Base-by-base conservation (phyloP, 2,329 filamentous ascomycete genomes). In the Sarocladiaceae sp. region DNA sequence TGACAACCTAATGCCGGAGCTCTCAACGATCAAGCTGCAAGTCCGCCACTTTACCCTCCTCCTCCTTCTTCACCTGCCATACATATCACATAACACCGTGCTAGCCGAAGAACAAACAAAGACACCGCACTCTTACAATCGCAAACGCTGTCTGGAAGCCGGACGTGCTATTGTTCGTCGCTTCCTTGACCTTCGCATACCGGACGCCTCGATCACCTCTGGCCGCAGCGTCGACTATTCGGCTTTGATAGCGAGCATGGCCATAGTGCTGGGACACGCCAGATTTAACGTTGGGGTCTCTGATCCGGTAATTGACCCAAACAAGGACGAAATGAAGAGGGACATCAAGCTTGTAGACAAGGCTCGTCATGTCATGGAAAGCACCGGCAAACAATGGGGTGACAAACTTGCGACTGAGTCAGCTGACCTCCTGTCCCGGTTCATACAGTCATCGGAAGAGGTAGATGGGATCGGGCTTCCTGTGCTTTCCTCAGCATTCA, bases 11-110 rank as follows among this genome's bases (percentile, higher is more conserved):
- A n/a, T 53, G 39, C 53, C 57, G 23, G 56, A 62, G 2, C 52
- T 66, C 29, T 54, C 62, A 4, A 65, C 67, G 4, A 56, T 75
- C 6, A 71, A 77, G 58, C 60, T 74, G 6, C 79, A 82, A 53
- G 68, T 82, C 42, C 68, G 72, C 2, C 75, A 82, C 55, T 73
- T 75, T 57, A 71, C 74, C 29, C 67, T 82, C 3, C 63, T 80
- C 7, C 71, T 77, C 29, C 69, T 78, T 8, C 69, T 82, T 0
- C 79, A 83, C 54, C 67, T 83, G 1, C 80, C 79, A 8, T 47
- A 47, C 42, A 0, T 81, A 77, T n/a, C n/a, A n/a, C n/a, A n/a
- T n/a, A n/a, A n/a, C n/a, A 54, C 75, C 82, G 63, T 68, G 82
- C 11, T 70, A 68, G 22, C 63, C 70, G 51, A 58, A 65, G 3